Base-by-base conservation (phyloP, 345 rosid species). In the Diplotaxis tenuifolia region DNA sequence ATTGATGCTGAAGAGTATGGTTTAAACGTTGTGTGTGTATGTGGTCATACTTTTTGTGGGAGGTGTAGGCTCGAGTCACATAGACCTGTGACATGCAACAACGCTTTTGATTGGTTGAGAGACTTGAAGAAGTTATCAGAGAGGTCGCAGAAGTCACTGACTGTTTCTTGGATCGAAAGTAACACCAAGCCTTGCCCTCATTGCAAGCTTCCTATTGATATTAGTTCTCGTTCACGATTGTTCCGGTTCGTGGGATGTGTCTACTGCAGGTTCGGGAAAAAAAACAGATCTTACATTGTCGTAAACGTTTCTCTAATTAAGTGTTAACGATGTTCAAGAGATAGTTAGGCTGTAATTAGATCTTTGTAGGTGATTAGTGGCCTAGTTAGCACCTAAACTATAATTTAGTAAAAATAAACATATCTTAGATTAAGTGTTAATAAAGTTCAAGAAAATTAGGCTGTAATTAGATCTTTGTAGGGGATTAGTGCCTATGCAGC, bases 31-130 rank as follows among this genome's bases (percentile, higher is more conserved):
- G 71, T 76, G 66, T 76, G 80, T 63, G 23, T 64, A 2, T 76
- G 80, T 36, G 61, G 75, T 23, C 32, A 70, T 31, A 64, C 53
- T 23, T 76, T 76, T 6, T 76, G 80, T 10, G 65, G 75, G 80
- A 47, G 71, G 23, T 76, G 80, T 3, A 38, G 4, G 3, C 42
- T 64, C 32, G 75, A 76, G 67, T 70, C 80, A 4, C 80, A 76
- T n/a, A 57, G 23, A 25, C 80, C 75, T 10, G 71, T 76, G 66
- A 76, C 80, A 0, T 76, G 80, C 61, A 76, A 76, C 75, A 76
- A 64, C 42, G 75, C 75, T 0, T 56, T 61, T 42, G 66, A 56
- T 65, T 76, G 80, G 80, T 67, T 75, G 45, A 3, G 6, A 5
- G 62, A 59, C 34, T 56, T 73, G 6, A 15, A 3, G 19, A 63